These are phyloP conservation scores for Camellia oleifera DNA, from an alignment of 179 eudicot genomes.

Conservation along the genomic window DNA sequence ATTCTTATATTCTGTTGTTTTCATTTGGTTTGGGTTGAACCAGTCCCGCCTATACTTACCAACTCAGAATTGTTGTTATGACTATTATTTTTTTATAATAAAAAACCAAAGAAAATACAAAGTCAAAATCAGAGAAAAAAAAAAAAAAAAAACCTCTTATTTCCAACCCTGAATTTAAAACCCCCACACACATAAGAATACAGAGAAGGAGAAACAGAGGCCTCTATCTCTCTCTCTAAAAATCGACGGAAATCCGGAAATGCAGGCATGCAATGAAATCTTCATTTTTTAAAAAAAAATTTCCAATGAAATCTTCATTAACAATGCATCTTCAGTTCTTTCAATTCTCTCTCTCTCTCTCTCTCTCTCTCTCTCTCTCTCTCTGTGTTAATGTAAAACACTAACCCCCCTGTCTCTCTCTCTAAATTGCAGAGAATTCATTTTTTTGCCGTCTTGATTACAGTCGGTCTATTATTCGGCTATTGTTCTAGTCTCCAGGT, in stretches of 20 bases:
- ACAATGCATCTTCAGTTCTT: background rate
- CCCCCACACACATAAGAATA: background rate
- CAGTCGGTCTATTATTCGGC: background rate
- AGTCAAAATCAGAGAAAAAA: background rate
- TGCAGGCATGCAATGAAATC: conserved; percentile 20
- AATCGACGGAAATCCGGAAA: conserved; percentile 10
- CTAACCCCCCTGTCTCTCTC: too few relatives aligned
- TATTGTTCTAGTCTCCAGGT: conserved; percentile 22
- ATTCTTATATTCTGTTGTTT: too few relatives aligned
- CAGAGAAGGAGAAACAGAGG: background rate
- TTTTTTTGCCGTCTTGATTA: background rate
- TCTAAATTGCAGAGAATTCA: conserved; percentile 16
- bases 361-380: background rate
- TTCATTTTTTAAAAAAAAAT: too few relatives aligned
- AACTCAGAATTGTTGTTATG: too few relatives aligned
- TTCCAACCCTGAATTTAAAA: background rate
- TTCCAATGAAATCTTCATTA: background rate
- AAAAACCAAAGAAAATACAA: background rate
- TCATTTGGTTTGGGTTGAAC: too few relatives aligned
- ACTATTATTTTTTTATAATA: too few relatives aligned
- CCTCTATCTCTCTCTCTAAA: conserved; percentile 8
- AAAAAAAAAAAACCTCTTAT: background rate
- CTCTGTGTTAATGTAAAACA: background rate
- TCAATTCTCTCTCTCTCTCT: background rate
- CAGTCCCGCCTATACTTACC: too few relatives aligned